A percentile compares a stretch with the other conserved stretches of the same genome.
These are phyloP conservation scores for Quillaja saponaria DNA, from an alignment of 306 rosid genomes.

Conservation along the genomic window DNA sequence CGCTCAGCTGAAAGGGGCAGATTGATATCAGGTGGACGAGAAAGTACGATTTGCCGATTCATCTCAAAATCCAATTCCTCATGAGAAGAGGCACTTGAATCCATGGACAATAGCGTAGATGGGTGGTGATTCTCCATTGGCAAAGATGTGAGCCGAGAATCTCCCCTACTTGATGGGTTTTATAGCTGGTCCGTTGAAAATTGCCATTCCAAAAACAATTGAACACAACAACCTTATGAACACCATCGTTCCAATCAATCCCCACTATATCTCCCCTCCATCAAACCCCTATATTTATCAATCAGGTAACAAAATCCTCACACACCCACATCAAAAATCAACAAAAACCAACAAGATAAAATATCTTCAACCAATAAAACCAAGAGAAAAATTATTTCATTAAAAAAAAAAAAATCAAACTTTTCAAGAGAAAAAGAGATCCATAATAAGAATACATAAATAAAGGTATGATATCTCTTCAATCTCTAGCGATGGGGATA, in stretches of 20 bases:
- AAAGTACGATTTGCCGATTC: constrained; percentile 68
- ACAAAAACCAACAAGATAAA: constrained; percentile 31
- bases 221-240: constrained; percentile 63
- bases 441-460: neutral
- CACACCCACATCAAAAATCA: constrained; percentile 43
- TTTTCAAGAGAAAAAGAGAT: neutral
- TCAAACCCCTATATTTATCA: constrained; percentile 88
- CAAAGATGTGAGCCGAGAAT: constrained; percentile 63
- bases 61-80: constrained; percentile 90
- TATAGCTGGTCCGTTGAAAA: constrained; percentile 54
- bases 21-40: constrained; percentile 83
- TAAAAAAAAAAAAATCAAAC: constrained; percentile 14
- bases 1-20: constrained; percentile 81
- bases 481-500: constrained; percentile 31
- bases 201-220: constrained; percentile 54
- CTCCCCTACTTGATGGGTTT: constrained; percentile 70
- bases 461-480: constrained; percentile 33
- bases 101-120: constrained; percentile 85
- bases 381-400: constrained; percentile 17
- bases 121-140: constrained; percentile 92
- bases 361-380: constrained; percentile 16
- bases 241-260: constrained; percentile 76
- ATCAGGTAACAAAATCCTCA: constrained; percentile 52
- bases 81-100: constrained; percentile 88
- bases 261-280: constrained; percentile 98